A percentile compares a stretch with the other conserved stretches of the same genome.
Evolutionary conservation across 2,329 filamentous ascomycete genomes (phyloP).

Genomic region (Penicillium hesseltinei): DNA sequence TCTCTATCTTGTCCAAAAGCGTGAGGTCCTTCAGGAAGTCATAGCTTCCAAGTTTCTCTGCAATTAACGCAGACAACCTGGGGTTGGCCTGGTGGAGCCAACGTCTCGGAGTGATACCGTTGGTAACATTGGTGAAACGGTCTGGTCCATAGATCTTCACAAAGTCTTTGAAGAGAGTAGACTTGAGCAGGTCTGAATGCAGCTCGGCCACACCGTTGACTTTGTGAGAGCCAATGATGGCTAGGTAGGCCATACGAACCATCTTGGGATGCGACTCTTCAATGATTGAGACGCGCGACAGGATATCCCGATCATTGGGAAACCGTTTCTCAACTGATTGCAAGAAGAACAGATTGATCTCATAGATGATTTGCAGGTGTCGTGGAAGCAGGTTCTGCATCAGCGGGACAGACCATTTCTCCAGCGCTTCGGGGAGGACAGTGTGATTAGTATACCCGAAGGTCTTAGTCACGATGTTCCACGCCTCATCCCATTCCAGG

Average conservation of each 20-base stretch:
- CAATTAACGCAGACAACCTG: conserved; percentile 84
- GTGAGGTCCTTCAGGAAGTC: conserved; percentile 90
- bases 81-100: conserved; percentile 99
- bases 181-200: conserved; percentile 96
- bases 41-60: conserved; percentile 78
- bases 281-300: conserved; percentile 89
- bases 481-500: conserved; percentile 89
- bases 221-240: conserved; percentile 96
- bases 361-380: conserved; percentile 95
- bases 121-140: conserved; percentile 98
- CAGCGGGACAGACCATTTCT: conserved; percentile 96
- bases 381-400: conserved; percentile 90
- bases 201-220: conserved; percentile 98
- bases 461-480: conserved; percentile 72
- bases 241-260: conserved; percentile 94
- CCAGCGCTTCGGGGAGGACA: conserved; percentile 89
- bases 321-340: conserved; percentile 87
- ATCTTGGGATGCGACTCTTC: conserved; percentile 97
- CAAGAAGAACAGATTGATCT: conserved; percentile 94
- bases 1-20: conserved; percentile 78
- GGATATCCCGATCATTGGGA: conserved; percentile 82
- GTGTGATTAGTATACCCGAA: conserved; percentile 99
- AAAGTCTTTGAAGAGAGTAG: conserved; percentile 99
- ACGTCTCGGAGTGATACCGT: conserved; percentile 91
- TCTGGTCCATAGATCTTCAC: conserved; percentile 91